Conservation (phyloP, 257 asterid species). For the Fraxinus pennsylvanica region DNA sequence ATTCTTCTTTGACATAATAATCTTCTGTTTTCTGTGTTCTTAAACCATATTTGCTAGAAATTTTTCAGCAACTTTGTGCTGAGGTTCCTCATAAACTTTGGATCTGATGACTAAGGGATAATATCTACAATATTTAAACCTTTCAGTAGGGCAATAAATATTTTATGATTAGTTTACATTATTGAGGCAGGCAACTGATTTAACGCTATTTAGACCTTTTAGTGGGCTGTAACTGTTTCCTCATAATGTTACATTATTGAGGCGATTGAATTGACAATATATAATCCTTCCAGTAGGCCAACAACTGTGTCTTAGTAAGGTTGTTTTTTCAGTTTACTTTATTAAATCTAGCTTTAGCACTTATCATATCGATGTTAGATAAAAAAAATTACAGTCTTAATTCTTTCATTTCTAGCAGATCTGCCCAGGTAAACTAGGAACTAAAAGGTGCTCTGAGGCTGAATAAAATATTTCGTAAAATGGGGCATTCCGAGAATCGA, state of each 20-base stretch:
- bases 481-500: slow-evolving; percentile 54
- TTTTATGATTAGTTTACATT: neutral
- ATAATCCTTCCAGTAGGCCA: neutral
- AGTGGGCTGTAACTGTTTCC: neutral
- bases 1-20: neutral
- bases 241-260: neutral
- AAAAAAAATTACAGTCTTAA: neutral
- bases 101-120: neutral
- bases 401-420: neutral
- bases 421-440: neutral
- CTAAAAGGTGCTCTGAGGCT: neutral
- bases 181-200: neutral
- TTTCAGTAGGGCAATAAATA: neutral
- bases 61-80: no score
- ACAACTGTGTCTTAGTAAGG: neutral
- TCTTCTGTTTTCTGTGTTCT: neutral
- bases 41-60: neutral
- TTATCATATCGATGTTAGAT: neutral
- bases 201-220: neutral
- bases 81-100: neutral
- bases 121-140: neutral
- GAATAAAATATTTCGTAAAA: neutral
- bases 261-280: neutral
- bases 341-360: neutral
- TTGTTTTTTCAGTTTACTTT: neutral